These are phyloP conservation scores for Canariomyces notabilis DNA, from an alignment of 2,329 filamentous ascomycete genomes.

Conservation along the genomic window DNA sequence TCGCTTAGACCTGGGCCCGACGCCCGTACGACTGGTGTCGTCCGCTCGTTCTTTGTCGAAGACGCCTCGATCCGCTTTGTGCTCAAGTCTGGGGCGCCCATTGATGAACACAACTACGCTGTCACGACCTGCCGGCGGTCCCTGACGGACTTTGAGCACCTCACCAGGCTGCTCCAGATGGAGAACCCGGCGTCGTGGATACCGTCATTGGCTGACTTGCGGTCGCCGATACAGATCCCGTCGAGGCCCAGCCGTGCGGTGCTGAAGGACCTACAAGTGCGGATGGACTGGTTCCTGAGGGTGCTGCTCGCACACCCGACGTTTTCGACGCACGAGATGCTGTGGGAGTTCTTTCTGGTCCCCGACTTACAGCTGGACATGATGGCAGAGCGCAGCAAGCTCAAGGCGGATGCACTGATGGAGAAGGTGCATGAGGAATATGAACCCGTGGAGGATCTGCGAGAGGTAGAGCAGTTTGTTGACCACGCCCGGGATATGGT, in stretches of 20 bases:
- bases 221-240: constrained; percentile 88
- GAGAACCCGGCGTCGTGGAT: constrained; percentile 97
- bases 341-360: constrained; percentile 98
- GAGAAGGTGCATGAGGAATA: constrained; percentile 89
- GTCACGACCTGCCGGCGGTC: constrained; percentile 92
- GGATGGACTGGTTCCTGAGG: constrained; percentile 81
- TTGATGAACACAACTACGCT: constrained; percentile 75
- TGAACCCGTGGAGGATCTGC: constrained; percentile 73
- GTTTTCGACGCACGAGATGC: constrained; percentile 91
- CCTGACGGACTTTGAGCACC: constrained; percentile 82
- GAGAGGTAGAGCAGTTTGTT: constrained; percentile 89
- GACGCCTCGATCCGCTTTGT: constrained; percentile 91
- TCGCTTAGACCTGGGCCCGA: constrained; percentile 67
- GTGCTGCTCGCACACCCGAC: constrained; percentile 84
- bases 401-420: constrained; percentile 76
- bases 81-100: constrained; percentile 86
- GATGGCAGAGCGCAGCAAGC: constrained; percentile 80
- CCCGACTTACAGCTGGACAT: constrained; percentile 86
- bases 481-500: constrained; percentile 88
- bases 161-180: constrained; percentile 74
- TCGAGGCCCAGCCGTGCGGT: constrained; percentile 85
- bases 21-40: constrained; percentile 83
- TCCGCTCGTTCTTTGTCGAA: constrained; percentile 94
- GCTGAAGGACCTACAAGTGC: constrained; percentile 79
- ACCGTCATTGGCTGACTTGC: constrained; percentile 68